Base-by-base conservation (phyloP, 495 filamentous ascomycete species). In the Talaromyces nanjingensis region DNA sequence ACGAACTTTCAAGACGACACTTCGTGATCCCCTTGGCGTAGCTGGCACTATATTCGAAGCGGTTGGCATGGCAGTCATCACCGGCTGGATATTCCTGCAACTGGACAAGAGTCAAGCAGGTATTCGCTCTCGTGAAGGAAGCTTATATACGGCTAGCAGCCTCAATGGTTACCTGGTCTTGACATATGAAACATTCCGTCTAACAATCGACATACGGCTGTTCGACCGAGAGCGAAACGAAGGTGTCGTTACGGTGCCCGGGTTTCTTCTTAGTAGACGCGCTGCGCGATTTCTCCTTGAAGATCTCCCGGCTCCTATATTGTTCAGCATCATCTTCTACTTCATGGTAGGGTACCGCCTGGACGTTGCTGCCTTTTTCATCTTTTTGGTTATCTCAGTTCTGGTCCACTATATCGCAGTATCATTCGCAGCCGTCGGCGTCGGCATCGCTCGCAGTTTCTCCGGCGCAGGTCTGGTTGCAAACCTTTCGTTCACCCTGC, bases 141-240 rank as follows among this genome's bases (percentile, higher is more conserved):
- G 86, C 16, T 68, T 92, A 2, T 92, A 91, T 60, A 88, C 81
- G 16, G 83, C 86, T 0, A 75, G 84, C 20, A 84, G 82, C 22
- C 73, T 92, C 16, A 89, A 91, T 68, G 86, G 87, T 2, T 92
- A 92, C 69, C 80, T 91, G 24, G 86, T 91, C 34, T 74, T 91
- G 14, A 75, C 90, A 8, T 91, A 87, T 54, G 89, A 92, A 72
- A 87, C 82, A 6, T 92, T 88, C 66, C 82, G 89, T 4, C 68
- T 92, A 20, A 87, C 84, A 0, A 76, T 86, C 39, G 89, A 91
- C 67, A 89, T 92, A 59, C 82, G 83, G 53, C 74, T 89, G 1
- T 92, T 91, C 70, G 89, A 92, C 66, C 83, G 89, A 33, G 89
- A 92, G 67, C 78, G 84, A 33, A 82, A 84, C 33, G 89, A 91